Percentiles rank a stretch among this genome's conserved stretches.
phyloP scores from a whole-genome alignment of 768 basidiomycete species.

The Phlebiopsis gigantea region DNA sequence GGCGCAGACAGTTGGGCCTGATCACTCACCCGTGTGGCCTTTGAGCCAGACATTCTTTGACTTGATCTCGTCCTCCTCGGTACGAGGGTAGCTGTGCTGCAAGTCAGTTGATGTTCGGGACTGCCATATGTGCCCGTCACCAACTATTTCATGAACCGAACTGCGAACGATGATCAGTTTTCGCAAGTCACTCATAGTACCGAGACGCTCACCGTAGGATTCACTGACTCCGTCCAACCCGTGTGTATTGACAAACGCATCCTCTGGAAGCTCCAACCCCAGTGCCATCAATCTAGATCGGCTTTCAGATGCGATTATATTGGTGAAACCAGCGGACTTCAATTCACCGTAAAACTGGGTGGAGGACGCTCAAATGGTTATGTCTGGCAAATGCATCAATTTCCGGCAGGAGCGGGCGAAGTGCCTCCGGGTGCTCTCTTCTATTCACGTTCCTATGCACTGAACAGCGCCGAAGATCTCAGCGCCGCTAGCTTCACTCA shows the following conservation, averaged over 20 bases:
- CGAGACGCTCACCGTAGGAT: constrained; percentile 25
- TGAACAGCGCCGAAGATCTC: constrained; percentile 15
- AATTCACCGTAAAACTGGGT: constrained; percentile 39
- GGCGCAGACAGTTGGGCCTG: no score
- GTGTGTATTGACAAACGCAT: constrained; percentile 37
- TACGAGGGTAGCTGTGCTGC: constrained; percentile 40
- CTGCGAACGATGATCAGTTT: not conserved
- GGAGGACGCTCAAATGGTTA: constrained; percentile 47
- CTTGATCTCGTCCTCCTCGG: constrained; percentile 42
- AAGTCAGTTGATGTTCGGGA: not conserved
- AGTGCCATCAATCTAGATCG: constrained; percentile 33
- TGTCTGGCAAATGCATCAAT: constrained; percentile 44
- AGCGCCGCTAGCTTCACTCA: not conserved
- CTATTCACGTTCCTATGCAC: constrained; percentile 47
- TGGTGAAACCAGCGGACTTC: not conserved
- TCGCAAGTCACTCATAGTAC: not conserved
- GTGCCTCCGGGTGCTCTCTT: constrained; percentile 41
- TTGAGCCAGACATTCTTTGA: constrained; percentile 56
- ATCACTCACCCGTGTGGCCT: constrained; percentile 46
- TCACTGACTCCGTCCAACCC: constrained; percentile 32
- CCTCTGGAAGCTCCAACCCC: constrained; percentile 42
- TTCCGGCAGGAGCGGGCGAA: constrained; percentile 49
- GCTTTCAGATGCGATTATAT: not conserved
- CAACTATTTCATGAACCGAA: constrained; percentile 28
- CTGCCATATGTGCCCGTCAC: constrained; percentile 9